Evolutionary conservation across 345 rosid genomes (phyloP).

Genomic region (Citrus australasica): DNA sequence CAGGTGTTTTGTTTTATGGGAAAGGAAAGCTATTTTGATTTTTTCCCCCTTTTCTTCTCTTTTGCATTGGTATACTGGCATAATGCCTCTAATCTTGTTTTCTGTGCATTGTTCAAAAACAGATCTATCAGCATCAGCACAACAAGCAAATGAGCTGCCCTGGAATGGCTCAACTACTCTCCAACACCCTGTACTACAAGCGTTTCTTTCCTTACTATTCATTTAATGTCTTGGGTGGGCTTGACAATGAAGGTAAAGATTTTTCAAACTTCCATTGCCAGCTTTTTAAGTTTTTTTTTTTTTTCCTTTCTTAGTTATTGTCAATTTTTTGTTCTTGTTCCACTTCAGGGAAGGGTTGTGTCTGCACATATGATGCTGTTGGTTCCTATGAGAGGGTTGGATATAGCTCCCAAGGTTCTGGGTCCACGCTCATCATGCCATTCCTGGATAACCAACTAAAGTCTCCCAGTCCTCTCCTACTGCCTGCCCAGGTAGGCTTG

Average conservation of each 20-base stretch:
- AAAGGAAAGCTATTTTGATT: background rate
- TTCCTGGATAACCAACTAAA: constrained; percentile 95
- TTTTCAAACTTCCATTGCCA: background rate
- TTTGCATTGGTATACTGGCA: background rate
- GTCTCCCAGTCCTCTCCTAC: constrained; percentile 92
- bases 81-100: background rate
- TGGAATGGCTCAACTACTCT: constrained; percentile 93
- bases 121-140: constrained; percentile 98
- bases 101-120: constrained; percentile 7
- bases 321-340: background rate
- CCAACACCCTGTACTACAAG: constrained; percentile 95
- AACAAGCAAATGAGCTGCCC: constrained; percentile 98
- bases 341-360: constrained; percentile 82
- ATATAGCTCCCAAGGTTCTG: constrained; percentile 94
- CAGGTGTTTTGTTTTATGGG: background rate
- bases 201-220: constrained; percentile 97
- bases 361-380: constrained; percentile 93
- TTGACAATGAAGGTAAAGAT: constrained; percentile 76
- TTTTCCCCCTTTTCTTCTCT: background rate
- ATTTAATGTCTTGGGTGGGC: constrained; percentile 93
- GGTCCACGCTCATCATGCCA: constrained; percentile 88
- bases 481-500: constrained; percentile 66
- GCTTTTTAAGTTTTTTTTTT: constrained; percentile 3
- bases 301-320: background rate
- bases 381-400: constrained; percentile 99